Conservation (phyloP, 805 yeast genomes). For the Lachancea thermotolerans region DNA sequence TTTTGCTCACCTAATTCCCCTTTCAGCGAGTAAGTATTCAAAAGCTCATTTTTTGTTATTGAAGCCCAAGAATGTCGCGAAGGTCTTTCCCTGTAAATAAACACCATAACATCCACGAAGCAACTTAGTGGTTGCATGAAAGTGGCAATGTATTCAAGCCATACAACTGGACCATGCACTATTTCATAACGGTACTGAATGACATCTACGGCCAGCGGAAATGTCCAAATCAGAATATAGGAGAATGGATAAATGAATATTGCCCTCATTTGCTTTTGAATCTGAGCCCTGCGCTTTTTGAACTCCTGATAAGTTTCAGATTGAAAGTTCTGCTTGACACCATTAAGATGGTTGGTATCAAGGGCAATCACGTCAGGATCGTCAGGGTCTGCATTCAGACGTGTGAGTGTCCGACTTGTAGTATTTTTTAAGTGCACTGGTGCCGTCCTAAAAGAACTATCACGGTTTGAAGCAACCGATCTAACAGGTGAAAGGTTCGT, state of each 20-base stretch:
- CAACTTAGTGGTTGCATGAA: conserved; percentile 79
- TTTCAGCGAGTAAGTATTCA: conserved; percentile 17
- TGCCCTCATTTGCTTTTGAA: conserved; percentile 70
- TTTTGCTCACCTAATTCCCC: conserved; percentile 25
- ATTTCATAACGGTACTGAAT: conserved; percentile 47
- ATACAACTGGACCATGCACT: conserved; percentile 45
- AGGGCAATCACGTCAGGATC: conserved; percentile 4
- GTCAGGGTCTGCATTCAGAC: background rate
- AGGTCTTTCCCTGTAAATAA: conserved; percentile 70
- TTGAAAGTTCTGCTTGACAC: conserved; percentile 39
- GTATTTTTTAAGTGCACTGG: background rate
- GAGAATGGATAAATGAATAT: conserved; percentile 82
- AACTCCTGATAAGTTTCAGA: conserved; percentile 55
- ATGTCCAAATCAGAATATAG: conserved; percentile 72
- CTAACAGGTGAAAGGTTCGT: background rate
- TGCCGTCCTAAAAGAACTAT: background rate
- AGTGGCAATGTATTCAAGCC: conserved; percentile 64
- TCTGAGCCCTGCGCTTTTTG: conserved; percentile 54
- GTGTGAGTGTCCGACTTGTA: background rate
- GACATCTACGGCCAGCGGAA: conserved; percentile 65
- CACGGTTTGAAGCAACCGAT: background rate
- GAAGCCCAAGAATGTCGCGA: conserved; percentile 48
- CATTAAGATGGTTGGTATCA: conserved; percentile 9
- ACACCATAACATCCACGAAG: conserved; percentile 67
- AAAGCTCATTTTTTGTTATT: conserved; percentile 19